Evolutionary conservation across 2,329 filamentous ascomycete species (phyloP).

Genomic region (Aphanocladium album): DNA sequence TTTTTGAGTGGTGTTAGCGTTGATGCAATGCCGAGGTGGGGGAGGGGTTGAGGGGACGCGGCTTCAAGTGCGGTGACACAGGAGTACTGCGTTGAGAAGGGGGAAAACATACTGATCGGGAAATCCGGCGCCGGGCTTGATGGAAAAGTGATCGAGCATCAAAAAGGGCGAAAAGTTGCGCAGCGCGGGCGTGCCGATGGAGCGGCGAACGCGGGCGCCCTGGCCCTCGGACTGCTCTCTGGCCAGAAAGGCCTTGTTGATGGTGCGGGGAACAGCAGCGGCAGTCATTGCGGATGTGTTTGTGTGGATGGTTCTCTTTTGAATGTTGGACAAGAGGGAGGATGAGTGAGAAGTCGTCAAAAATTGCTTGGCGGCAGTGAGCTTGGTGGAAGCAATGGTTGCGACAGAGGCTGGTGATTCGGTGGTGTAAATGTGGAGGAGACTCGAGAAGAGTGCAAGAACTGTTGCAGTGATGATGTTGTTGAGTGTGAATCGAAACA

Average conservation of each 20-base stretch:
- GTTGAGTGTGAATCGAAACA: constrained; percentile 5
- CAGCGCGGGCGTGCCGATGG: constrained; percentile 77
- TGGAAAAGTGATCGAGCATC: constrained; percentile 91
- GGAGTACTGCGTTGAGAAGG: too few relatives aligned
- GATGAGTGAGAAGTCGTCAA: too few relatives aligned
- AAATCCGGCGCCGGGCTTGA: constrained; percentile 77
- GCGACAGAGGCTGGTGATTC: not conserved
- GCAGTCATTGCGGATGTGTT: not conserved
- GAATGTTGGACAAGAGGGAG: not conserved
- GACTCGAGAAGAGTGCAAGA: not conserved
- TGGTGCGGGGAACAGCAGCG: constrained; percentile 28
- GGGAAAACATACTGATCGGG: constrained; percentile 62
- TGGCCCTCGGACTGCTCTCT: constrained; percentile 83
- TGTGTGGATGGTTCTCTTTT: not conserved
- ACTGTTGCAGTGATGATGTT: not conserved
- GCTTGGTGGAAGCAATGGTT: not conserved
- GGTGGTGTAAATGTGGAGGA: constrained; percentile 1
- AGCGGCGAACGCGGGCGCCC: constrained; percentile 80
- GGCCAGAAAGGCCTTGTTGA: constrained; percentile 79
- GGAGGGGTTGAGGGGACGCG: too few relatives aligned
- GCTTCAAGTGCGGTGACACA: too few relatives aligned
- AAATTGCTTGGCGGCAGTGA: constrained; percentile 1
- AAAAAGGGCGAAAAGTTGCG: constrained; percentile 88
- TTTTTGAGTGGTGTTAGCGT: constrained; percentile 12
- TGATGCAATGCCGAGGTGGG: too few relatives aligned